Evolutionary conservation across 208 protist genomes (phyloP).

Genomic region (Phytomonas francai): DNA sequence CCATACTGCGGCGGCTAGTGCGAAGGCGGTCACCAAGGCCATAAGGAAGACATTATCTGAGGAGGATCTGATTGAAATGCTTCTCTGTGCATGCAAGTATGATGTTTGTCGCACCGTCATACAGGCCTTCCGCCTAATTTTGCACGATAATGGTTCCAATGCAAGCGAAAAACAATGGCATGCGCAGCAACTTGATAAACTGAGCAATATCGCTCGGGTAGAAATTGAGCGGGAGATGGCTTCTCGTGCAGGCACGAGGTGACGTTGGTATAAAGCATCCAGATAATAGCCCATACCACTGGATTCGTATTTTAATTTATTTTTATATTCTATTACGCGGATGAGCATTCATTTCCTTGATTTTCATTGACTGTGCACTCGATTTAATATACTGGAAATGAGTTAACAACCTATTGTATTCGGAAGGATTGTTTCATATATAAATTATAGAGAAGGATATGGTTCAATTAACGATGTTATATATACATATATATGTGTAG

Average conservation of each 20-base stretch:
- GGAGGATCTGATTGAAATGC: slow-evolving; percentile 24
- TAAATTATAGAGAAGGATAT: too few species aligned
- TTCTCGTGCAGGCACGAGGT: slow-evolving; percentile 4
- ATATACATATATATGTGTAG: background rate
- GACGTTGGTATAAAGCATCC: background rate
- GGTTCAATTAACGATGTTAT: background rate
- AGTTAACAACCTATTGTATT: background rate
- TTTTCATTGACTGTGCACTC: background rate
- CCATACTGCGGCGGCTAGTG: background rate
- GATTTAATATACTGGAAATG: background rate
- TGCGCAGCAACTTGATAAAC: slow-evolving; percentile 17
- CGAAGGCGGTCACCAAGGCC: slow-evolving; percentile 7
- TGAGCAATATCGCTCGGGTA: slow-evolving; percentile 20
- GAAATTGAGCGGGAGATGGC: slow-evolving; percentile 22
- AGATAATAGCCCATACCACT: background rate
- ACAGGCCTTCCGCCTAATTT: slow-evolving; percentile 28
- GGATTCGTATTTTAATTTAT: slow-evolving; percentile 9
- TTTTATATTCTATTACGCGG: slow-evolving; percentile 1
- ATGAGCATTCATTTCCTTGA: slow-evolving; percentile 6
- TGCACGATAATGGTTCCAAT: slow-evolving; percentile 36
- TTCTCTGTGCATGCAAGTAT: slow-evolving; percentile 22
- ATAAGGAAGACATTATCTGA: slow-evolving; percentile 21
- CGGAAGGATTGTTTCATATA: background rate
- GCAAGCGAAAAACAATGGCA: slow-evolving; percentile 17
- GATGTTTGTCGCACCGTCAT: slow-evolving; percentile 34